Conservation (phyloP, 2,329 filamentous ascomycete species). For the Didymella pomorum region DNA sequence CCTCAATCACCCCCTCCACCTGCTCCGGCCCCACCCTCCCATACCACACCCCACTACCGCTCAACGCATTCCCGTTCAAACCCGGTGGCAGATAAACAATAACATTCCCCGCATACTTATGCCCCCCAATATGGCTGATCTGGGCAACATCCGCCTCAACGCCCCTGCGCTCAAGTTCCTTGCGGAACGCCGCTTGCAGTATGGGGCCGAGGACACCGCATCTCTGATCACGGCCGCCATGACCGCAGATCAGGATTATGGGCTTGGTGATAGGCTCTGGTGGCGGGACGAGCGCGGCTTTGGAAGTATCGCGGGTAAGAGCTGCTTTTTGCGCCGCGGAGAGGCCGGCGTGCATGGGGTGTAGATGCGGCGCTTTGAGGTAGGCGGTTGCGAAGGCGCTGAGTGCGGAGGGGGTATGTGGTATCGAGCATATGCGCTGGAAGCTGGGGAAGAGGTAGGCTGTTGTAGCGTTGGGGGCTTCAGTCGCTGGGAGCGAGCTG, state of each 20-base stretch:
- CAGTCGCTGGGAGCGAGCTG: conserved; percentile 70
- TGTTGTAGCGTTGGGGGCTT: conserved; percentile 37
- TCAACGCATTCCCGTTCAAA: conserved; percentile 62
- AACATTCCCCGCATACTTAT: conserved; percentile 86
- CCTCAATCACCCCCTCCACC: conserved; percentile 76
- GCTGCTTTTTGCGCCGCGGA: conserved; percentile 60
- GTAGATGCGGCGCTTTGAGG: conserved; percentile 69
- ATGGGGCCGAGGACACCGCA: conserved; percentile 84
- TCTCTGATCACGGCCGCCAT: conserved; percentile 79
- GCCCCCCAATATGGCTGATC: conserved; percentile 83
- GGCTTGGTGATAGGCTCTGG: conserved; percentile 56
- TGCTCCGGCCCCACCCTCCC: conserved; percentile 77
- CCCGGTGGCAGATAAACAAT: conserved; percentile 78
- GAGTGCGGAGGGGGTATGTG: conserved; percentile 66
- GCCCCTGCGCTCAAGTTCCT: conserved; percentile 61
- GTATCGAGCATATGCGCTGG: conserved; percentile 77
- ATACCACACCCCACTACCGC: conserved; percentile 82
- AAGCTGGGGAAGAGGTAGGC: conserved; percentile 81
- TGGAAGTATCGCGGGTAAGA: conserved; percentile 57
- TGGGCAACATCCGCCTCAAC: conserved; percentile 69
- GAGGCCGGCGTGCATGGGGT: conserved; percentile 66
- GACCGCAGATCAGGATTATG: conserved; percentile 83
- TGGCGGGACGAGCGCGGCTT: conserved; percentile 58
- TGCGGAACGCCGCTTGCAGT: conserved; percentile 74
- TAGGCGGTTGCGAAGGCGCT: conserved; percentile 69